Evolutionary conservation across 441 rosid genomes (phyloP).

Genomic region (Erysimum cheiri): DNA sequence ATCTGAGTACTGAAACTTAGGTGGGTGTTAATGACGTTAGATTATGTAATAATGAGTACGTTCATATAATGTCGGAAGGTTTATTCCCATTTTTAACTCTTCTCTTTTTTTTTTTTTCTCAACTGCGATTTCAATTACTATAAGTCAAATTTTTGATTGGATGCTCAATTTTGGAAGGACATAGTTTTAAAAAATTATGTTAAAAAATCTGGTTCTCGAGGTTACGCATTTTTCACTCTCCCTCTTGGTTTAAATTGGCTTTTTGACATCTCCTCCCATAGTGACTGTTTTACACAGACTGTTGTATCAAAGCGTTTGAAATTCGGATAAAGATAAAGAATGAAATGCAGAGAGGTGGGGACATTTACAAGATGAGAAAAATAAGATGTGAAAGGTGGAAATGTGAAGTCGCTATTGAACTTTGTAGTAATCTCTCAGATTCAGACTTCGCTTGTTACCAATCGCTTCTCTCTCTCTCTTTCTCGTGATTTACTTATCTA

Average conservation of each 20-base stretch:
- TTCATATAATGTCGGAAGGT: slow-evolving; percentile 32
- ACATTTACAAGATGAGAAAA: slow-evolving; percentile 4
- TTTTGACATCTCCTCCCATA: too few relatives aligned
- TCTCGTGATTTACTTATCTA: slow-evolving; percentile 41
- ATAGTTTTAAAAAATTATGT: too few relatives aligned
- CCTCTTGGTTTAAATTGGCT: background rate
- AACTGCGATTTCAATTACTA: background rate
- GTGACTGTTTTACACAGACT: too few relatives aligned
- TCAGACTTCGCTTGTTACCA: slow-evolving; percentile 43
- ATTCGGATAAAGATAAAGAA: slow-evolving; percentile 2
- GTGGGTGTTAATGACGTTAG: slow-evolving; percentile 38
- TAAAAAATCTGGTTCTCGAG: too few relatives aligned
- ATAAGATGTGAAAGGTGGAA: slow-evolving; percentile 36
- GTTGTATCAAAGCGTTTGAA: background rate
- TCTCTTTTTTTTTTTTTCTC: slow-evolving; percentile 1
- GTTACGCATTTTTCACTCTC: background rate
- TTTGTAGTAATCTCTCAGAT: slow-evolving; percentile 36
- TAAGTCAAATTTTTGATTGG: background rate
- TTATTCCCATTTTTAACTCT: background rate
- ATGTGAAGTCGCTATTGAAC: slow-evolving; percentile 45
- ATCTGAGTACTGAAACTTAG: slow-evolving; percentile 23
- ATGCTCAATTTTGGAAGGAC: too few relatives aligned
- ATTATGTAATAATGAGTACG: slow-evolving; percentile 33
- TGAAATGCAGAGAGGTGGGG: slow-evolving; percentile 22
- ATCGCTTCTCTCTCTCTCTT: slow-evolving; percentile 27